Conservation (phyloP, 305 asterid genomes). For the Plantago lanceolata region DNA sequence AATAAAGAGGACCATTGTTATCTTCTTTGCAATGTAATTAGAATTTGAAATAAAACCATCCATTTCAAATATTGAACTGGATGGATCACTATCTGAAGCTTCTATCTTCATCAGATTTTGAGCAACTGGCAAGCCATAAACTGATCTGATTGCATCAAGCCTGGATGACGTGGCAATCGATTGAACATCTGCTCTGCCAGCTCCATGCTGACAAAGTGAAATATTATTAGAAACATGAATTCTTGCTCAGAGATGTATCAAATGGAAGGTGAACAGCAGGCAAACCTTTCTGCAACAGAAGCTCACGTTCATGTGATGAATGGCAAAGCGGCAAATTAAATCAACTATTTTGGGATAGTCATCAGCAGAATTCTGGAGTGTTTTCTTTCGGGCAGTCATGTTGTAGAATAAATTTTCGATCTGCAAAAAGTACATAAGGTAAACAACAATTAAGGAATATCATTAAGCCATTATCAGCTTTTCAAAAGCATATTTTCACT, state of each 20-base stretch:
- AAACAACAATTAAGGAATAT: not conserved
- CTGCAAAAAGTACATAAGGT: slow-evolving; percentile 34
- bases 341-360: slow-evolving; percentile 92
- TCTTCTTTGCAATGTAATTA: slow-evolving; percentile 84
- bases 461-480: not conserved
- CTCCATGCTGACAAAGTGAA: slow-evolving; percentile 67
- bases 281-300: slow-evolving; percentile 95
- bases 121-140: slow-evolving; percentile 78
- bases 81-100: slow-evolving; percentile 58
- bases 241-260: slow-evolving; percentile 21
- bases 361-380: slow-evolving; percentile 89
- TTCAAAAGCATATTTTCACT: not conserved
- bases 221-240: slow-evolving; percentile 5
- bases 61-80: slow-evolving; percentile 61
- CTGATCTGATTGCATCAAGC: slow-evolving; percentile 83
- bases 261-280: slow-evolving; percentile 22
- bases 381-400: slow-evolving; percentile 89
- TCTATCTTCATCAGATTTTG: slow-evolving; percentile 66
- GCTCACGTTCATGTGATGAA: slow-evolving; percentile 74
- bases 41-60: slow-evolving; percentile 85
- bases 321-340: slow-evolving; percentile 79
- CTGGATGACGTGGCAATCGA: slow-evolving; percentile 68
- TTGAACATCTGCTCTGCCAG: slow-evolving; percentile 86
- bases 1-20: slow-evolving; percentile 83
- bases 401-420: slow-evolving; percentile 86